Percentiles rank a stretch among this genome's conserved stretches.
Evolutionary conservation across 768 basidiomycete species (phyloP).

Genomic region (Collybia sp.): DNA sequence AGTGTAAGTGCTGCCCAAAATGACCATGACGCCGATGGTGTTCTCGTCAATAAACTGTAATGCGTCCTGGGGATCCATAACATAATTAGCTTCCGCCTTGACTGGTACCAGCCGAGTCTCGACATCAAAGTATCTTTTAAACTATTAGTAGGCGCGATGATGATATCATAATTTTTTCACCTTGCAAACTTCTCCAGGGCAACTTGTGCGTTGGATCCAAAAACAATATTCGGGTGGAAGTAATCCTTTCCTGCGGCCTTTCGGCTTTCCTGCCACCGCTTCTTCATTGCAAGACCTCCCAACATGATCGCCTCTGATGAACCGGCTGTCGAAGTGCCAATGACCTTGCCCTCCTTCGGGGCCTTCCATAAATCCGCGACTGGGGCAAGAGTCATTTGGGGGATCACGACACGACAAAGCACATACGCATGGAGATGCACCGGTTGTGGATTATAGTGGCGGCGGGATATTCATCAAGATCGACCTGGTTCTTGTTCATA

Average conservation of each 20-base stretch:
- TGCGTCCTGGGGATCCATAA: slow-evolving; percentile 55
- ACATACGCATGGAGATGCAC: slow-evolving; percentile 49
- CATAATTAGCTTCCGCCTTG: slow-evolving; percentile 36
- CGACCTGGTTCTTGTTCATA: slow-evolving; percentile 60
- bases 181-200: slow-evolving; percentile 64
- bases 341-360: slow-evolving; percentile 46
- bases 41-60: slow-evolving; percentile 63
- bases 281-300: slow-evolving; percentile 66
- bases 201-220: slow-evolving; percentile 60
- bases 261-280: slow-evolving; percentile 58
- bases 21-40: slow-evolving; percentile 63
- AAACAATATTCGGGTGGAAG: slow-evolving; percentile 53
- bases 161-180: slow-evolving; percentile 12
- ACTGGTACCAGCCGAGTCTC: slow-evolving; percentile 49
- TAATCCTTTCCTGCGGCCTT: slow-evolving; percentile 54
- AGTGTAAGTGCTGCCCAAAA: slow-evolving; percentile 51
- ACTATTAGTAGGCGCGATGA: neutral
- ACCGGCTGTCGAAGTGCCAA: slow-evolving; percentile 63
- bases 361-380: slow-evolving; percentile 64
- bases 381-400: slow-evolving; percentile 11
- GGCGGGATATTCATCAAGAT: slow-evolving; percentile 65
- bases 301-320: slow-evolving; percentile 69
- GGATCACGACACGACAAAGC: neutral
- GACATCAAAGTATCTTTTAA: slow-evolving; percentile 52
- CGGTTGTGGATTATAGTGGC: slow-evolving; percentile 48